A percentile compares a stretch with the other conserved stretches of the same genome.
phyloP scores from a whole-genome alignment of 164 flowering plant genomes.

The Tetrastigma voinierianum region DNA sequence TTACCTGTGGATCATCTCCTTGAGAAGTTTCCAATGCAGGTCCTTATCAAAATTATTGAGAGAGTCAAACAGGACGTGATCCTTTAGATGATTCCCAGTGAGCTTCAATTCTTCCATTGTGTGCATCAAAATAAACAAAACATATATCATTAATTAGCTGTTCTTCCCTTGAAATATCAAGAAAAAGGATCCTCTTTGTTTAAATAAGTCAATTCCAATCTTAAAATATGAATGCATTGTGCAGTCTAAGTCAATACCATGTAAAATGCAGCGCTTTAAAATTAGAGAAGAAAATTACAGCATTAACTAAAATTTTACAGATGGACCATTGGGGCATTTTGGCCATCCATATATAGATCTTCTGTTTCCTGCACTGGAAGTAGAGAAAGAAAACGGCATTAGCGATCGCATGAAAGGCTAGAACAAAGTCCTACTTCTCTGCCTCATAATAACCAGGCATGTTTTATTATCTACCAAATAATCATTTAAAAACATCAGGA shows the following conservation, averaged over 20 bases:
- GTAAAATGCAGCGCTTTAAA: not conserved
- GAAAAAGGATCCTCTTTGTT: not conserved
- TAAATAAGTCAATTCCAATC: not conserved
- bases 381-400: slow-evolving; percentile 1
- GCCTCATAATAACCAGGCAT: too few relatives aligned
- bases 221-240: too few relatives aligned
- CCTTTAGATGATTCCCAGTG: slow-evolving; percentile 95
- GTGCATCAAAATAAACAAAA: slow-evolving; percentile 59
- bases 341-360: slow-evolving; percentile 98
- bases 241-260: not conserved
- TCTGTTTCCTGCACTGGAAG: slow-evolving; percentile 93
- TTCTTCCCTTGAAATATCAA: not conserved
- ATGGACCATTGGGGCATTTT: slow-evolving; percentile 91
- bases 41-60: slow-evolving; percentile 79
- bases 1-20: slow-evolving; percentile 89
- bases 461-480: too few relatives aligned
- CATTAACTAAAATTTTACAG: slow-evolving; percentile 95
- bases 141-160: not conserved
- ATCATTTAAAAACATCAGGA: too few relatives aligned
- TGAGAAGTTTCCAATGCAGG: slow-evolving; percentile 88
- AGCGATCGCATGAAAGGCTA: not conserved
- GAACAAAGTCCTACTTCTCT: too few relatives aligned
- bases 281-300: slow-evolving; percentile 45
- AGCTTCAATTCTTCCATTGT: slow-evolving; percentile 99
- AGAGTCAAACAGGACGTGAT: slow-evolving; percentile 83